Evolutionary conservation across 73 alveolate genomes (phyloP), one percentile per base, ranked within the genome.

Genomic region (Stentor roeselii): DNA sequence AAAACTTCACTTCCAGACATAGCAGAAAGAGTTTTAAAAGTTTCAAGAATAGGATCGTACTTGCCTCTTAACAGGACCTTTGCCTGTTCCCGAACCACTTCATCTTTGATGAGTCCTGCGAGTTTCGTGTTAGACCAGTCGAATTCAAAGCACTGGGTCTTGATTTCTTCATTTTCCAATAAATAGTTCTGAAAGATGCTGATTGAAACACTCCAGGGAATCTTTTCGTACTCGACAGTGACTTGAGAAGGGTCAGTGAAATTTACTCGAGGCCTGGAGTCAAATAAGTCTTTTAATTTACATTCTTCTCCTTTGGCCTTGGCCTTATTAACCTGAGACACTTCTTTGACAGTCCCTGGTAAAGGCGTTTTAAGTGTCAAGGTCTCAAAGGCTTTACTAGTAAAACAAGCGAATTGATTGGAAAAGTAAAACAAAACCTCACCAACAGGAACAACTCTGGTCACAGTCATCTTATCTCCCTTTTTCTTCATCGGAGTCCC

Each of bases 101-200:
- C 93, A 59, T 87, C 90, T 75, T 93, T 93, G 1, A 88, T 78
- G 15, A 88, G 59, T 37, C 67, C 92, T 35, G 91, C 76, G 3
- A 93, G 87, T 42, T 89, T 89, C 40, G 92, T 82, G 78, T 88
- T 36, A 14, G 34, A 59, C 99, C 99, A 95, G 82, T 95, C 99
- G 75, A 85, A 95, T 77, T 95, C 99, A 91, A 95, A 95, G 74
- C 99, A 95, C 75, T 91, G 59, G 30, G 42, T 78, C 15, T 88
- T 39, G 36, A 93, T 37, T 14, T 86, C 92, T 27, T 88, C 95
- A 61, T 91, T 82, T 61, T 93, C 98, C 34, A 85, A 86, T 75
- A 38, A 50, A 82, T 82, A 93, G 75, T 86, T 86, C 59, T 82
- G 85, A 75, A 93, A 93, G 15, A 91, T 78, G 1, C 95, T 89